A percentile compares a stretch with the other conserved stretches of the same genome.
Conservation (phyloP, 192 early-diverging fungal genomes). For the Thamnidium elegans region DNA sequence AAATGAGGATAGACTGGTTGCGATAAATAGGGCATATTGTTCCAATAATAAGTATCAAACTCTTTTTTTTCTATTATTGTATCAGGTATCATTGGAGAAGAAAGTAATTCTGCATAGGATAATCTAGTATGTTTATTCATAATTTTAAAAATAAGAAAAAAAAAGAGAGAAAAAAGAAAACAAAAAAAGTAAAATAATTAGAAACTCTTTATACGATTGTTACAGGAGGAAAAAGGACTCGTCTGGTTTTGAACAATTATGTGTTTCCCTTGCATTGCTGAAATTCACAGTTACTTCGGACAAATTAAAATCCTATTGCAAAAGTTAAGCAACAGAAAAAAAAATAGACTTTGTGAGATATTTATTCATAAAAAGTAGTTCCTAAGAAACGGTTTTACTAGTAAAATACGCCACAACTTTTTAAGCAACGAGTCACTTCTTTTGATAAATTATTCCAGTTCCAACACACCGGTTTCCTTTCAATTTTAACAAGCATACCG, state of each 20-base stretch:
- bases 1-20: neutral
- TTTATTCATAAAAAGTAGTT: too few species aligned
- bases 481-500: too few species aligned
- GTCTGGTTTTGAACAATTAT: constrained; percentile 5
- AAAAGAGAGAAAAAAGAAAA: neutral
- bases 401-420: too few species aligned
- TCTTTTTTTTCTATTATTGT: neutral
- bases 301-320: too few species aligned
- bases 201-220: neutral
- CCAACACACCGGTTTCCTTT: too few species aligned
- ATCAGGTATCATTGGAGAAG: constrained; percentile 1
- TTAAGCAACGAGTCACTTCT: too few species aligned
- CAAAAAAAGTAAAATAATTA: neutral
- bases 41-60: neutral
- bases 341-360: too few species aligned
- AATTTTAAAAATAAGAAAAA: neutral
- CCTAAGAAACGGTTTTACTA: too few species aligned
- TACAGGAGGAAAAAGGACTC: neutral
- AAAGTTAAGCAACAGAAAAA: too few species aligned
- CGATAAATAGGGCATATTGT: neutral
- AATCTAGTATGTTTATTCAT: constrained; percentile 20
- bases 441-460: too few species aligned
- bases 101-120: constrained; percentile 7
- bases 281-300: too few species aligned
- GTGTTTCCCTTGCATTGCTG: constrained; percentile 10